phyloP scores from a whole-genome alignment of 2,329 filamentous ascomycete genomes.

The Fusarium sp. region DNA sequence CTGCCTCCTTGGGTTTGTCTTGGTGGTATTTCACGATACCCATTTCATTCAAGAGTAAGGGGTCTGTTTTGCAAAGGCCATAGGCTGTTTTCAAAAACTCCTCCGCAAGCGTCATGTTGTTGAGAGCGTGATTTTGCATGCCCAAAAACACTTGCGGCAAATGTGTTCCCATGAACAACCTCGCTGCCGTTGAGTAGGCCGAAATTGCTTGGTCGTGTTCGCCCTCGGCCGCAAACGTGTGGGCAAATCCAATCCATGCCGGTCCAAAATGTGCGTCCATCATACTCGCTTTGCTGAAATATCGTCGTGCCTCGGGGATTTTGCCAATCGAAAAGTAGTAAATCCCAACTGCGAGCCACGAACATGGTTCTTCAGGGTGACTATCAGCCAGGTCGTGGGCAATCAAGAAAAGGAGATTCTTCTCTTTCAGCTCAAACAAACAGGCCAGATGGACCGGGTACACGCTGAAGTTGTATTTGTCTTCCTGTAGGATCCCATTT shows the following conservation, averaged over 20 bases:
- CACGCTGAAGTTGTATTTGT: constrained; percentile 88
- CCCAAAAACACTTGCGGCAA: constrained; percentile 94
- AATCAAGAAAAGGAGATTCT: constrained; percentile 88
- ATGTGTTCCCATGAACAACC: constrained; percentile 96
- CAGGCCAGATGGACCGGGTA: constrained; percentile 93
- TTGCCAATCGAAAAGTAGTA: constrained; percentile 92
- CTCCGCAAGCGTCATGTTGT: constrained; percentile 91
- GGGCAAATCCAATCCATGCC: constrained; percentile 98
- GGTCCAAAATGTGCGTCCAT: constrained; percentile 98
- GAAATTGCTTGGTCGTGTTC: constrained; percentile 99
- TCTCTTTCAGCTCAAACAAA: constrained; percentile 85
- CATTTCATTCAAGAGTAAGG: constrained; percentile 91
- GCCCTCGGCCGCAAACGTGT: constrained; percentile 96
- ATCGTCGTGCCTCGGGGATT: constrained; percentile 91
- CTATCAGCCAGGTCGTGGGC: constrained; percentile 92
- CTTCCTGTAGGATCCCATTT: constrained; percentile 78
- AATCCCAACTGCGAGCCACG: constrained; percentile 92
- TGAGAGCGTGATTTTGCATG: constrained; percentile 97
- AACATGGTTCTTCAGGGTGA: constrained; percentile 88
- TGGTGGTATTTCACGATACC: constrained; percentile 97
- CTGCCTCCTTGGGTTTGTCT: constrained; percentile 76
- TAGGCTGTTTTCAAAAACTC: constrained; percentile 95
- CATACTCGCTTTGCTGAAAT: constrained; percentile 96
- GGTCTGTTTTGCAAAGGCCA: constrained; percentile 82
- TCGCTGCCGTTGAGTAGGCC: constrained; percentile 93